Conservation (phyloP, 305 asterid genomes). For the Petunia hybrid region DNA sequence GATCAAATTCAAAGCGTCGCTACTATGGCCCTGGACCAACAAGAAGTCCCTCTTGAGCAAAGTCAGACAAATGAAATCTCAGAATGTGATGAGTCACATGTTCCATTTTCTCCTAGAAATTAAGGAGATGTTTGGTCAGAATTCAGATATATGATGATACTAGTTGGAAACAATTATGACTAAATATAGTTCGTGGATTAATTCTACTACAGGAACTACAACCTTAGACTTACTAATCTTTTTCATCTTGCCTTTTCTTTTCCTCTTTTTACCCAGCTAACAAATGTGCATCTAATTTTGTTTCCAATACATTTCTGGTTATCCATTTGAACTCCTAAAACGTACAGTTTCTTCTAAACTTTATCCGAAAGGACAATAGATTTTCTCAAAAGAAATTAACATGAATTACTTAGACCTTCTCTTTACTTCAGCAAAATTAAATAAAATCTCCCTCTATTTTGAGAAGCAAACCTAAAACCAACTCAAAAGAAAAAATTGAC, state of each 20-base stretch:
- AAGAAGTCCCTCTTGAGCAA: conserved; percentile 27
- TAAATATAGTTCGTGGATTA: neutral
- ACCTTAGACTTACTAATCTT: conserved; percentile 23
- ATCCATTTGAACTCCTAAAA: too few relatives aligned
- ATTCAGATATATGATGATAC: neutral
- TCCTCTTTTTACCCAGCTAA: neutral
- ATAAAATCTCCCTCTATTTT: neutral
- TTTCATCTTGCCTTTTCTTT: neutral
- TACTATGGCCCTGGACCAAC: conserved; percentile 1
- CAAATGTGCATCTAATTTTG: too few relatives aligned
- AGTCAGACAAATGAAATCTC: conserved; percentile 32
- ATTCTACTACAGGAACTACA: neutral
- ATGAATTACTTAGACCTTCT: neutral
- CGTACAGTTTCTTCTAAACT: too few relatives aligned
- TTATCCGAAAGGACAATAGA: too few relatives aligned
- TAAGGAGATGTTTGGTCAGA: neutral
- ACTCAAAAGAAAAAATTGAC: neutral
- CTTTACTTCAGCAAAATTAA: neutral
- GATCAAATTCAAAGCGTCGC: neutral
- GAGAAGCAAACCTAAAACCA: neutral
- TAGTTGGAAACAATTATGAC: neutral
- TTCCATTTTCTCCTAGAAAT: conserved; percentile 9
- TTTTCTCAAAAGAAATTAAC: neutral
- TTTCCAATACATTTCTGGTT: too few relatives aligned
- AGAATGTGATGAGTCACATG: conserved; percentile 35